Evolutionary conservation across 2,329 filamentous ascomycete genomes (phyloP).

Genomic region (Penicillium olsonii): DNA sequence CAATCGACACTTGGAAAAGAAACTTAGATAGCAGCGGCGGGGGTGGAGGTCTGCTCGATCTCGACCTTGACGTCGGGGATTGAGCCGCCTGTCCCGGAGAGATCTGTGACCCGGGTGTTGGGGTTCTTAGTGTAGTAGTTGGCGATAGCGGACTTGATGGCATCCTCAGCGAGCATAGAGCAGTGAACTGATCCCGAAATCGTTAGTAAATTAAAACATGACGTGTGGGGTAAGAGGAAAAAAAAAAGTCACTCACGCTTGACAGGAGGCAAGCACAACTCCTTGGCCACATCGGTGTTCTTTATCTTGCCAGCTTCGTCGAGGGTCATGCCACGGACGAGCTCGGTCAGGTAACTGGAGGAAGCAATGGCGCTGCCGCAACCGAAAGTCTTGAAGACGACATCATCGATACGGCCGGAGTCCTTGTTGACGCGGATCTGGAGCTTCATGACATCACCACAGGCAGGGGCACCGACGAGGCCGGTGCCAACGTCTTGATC

Average conservation of each 20-base stretch:
- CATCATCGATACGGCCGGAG: constrained; percentile 85
- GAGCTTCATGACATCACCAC: constrained; percentile 91
- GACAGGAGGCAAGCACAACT: constrained; percentile 86
- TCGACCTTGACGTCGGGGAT: constrained; percentile 60
- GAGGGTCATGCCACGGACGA: constrained; percentile 93
- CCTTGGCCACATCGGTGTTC: constrained; percentile 98
- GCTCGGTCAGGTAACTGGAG: constrained; percentile 89
- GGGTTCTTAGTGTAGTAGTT: constrained; percentile 94
- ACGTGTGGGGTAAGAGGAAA: neutral
- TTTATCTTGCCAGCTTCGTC: constrained; percentile 90
- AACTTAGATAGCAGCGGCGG: constrained; percentile 29
- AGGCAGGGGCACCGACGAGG: constrained; percentile 86
- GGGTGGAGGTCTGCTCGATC: constrained; percentile 41
- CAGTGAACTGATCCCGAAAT: constrained; percentile 72
- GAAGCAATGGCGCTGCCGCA: constrained; percentile 94
- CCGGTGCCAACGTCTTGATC: constrained; percentile 85
- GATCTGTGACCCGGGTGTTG: constrained; percentile 69
- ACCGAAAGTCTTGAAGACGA: constrained; percentile 98
- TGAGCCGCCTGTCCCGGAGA: constrained; percentile 71
- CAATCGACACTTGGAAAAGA: neutral
- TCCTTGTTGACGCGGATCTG: constrained; percentile 89
- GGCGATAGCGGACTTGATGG: constrained; percentile 86
- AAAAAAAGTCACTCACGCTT: constrained; percentile 64
- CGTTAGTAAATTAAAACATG: constrained; percentile 11
- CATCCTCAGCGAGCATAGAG: constrained; percentile 89